Conservation (phyloP, 768 basidiomycete genomes). For the Nidula microcarpa region DNA sequence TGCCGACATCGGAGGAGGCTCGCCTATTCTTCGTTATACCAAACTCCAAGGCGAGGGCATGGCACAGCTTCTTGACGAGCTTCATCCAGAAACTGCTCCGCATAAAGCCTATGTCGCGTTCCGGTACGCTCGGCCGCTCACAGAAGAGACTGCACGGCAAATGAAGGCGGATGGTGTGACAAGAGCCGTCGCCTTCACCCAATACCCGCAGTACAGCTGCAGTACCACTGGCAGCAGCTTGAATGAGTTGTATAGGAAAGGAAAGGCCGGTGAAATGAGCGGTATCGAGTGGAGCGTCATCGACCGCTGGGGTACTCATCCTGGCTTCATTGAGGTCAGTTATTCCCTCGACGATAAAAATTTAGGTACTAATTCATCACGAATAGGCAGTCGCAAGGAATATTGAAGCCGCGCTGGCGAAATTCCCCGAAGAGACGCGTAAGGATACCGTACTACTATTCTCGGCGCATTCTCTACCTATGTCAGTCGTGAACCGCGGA, state of each 20-base stretch:
- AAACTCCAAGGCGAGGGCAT: slow-evolving; percentile 85
- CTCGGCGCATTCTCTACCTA: slow-evolving; percentile 96
- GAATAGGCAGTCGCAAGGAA: slow-evolving; percentile 85
- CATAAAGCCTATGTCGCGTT: slow-evolving; percentile 97
- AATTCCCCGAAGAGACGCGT: slow-evolving; percentile 71
- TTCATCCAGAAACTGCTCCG: slow-evolving; percentile 90
- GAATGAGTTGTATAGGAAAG: slow-evolving; percentile 82
- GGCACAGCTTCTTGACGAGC: slow-evolving; percentile 87
- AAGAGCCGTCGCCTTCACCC: slow-evolving; percentile 92
- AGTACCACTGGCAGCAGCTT: slow-evolving; percentile 97
- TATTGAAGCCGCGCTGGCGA: slow-evolving; percentile 75
- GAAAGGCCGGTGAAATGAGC: slow-evolving; percentile 57
- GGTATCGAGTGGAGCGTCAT: slow-evolving; percentile 94
- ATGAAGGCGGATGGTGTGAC: slow-evolving; percentile 90
- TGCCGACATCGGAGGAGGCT: slow-evolving; percentile 91
- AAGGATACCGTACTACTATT: slow-evolving; percentile 82
- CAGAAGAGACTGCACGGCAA: slow-evolving; percentile 74
- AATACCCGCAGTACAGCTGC: slow-evolving; percentile 99
- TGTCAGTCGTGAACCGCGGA: slow-evolving; percentile 98
- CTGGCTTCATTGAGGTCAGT: slow-evolving; percentile 89
- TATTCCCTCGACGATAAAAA: neutral
- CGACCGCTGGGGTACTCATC: slow-evolving; percentile 96
- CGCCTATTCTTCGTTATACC: slow-evolving; percentile 92
- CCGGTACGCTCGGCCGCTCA: slow-evolving; percentile 88
- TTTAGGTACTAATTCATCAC: neutral